Evolutionary conservation across 352 stramenopile genomes (phyloP).

Genomic region (Pythium dissotocum): DNA sequence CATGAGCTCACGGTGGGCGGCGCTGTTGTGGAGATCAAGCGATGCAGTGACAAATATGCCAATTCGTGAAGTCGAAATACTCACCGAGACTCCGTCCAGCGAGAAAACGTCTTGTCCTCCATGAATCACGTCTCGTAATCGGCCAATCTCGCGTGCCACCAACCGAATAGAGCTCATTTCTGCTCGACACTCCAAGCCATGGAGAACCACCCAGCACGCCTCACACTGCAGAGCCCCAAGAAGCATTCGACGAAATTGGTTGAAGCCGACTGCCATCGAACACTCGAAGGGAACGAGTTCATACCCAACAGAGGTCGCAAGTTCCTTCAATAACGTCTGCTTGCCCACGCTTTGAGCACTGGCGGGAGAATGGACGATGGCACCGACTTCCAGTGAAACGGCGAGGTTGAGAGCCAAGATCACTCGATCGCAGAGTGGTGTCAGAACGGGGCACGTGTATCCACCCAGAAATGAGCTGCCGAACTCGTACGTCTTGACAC

Average conservation of each 20-base stretch:
- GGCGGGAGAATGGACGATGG: slow-evolving; percentile 38
- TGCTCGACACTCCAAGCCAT: slow-evolving; percentile 35
- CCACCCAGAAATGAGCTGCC: slow-evolving; percentile 58
- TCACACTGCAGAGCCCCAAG: slow-evolving; percentile 43
- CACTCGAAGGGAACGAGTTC: slow-evolving; percentile 47
- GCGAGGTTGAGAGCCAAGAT: slow-evolving; percentile 56
- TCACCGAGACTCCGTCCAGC: slow-evolving; percentile 37
- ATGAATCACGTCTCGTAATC: slow-evolving; percentile 47
- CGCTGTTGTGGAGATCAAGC: slow-evolving; percentile 30
- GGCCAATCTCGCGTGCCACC: slow-evolving; percentile 48
- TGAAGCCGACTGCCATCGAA: slow-evolving; percentile 33
- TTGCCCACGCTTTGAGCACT: slow-evolving; percentile 35
- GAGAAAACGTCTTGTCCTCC: slow-evolving; percentile 34
- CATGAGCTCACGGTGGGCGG: slow-evolving; percentile 43
- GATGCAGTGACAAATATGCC: slow-evolving; percentile 40
- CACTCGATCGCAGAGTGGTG: slow-evolving; percentile 57
- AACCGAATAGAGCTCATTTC: slow-evolving; percentile 30
- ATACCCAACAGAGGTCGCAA: slow-evolving; percentile 45
- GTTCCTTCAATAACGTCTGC: slow-evolving; percentile 41
- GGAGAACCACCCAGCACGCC: slow-evolving; percentile 42
- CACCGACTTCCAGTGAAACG: slow-evolving; percentile 53
- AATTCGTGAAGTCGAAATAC: slow-evolving; percentile 38
- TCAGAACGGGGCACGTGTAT: slow-evolving; percentile 47
- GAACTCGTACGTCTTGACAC: slow-evolving; percentile 64
- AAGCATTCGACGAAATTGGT: slow-evolving; percentile 43